Evolutionary conservation across 2,329 filamentous ascomycete genomes (phyloP), one percentile per base, ranked within the genome.

Genomic region (Rhexocercosporidium sp.): DNA sequence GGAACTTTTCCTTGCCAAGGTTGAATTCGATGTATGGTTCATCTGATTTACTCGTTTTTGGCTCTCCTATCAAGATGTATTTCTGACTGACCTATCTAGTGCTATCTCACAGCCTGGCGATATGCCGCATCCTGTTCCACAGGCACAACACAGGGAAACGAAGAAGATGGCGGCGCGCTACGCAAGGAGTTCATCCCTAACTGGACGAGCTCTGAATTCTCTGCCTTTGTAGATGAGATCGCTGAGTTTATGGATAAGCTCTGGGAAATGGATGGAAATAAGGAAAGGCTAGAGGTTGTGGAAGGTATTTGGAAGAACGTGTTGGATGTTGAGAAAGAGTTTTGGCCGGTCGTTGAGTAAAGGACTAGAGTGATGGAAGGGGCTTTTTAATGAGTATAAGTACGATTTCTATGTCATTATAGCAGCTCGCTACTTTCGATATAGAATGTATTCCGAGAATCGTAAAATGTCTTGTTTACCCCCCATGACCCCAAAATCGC

Each of bases 141-240:
- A 4, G 5, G 5, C 11, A 12, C 22, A 20, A 37, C 2, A 7
- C n/a, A 12, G 71, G 75, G 79, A 20, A 70, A 73, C 1, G 89
- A 91, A 74, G 80, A 80, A 0, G 90, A 92, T 75, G 88, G 88
- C 0, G 89, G 90, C 0, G 89, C 88, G 5, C 77, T 92, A 76
- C 81, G 89, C 65, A 82, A 81, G 59, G 84, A 86, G 74, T 90
- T 92, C 69, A 91, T 92, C 66, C 85, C 85, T 0, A 92, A 92
- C 73, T 92, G 89, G 90, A 88, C 86, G 53, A 87, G 85, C 69
- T 71, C 76, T 2, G 86, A 88, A 72, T 92, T 92, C 75, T 80
- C 81, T 44, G 78, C 72, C 60, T 90, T 91, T 79, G 88, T 91
- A 16, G 79, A 83, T 62, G 78, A 80, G 59, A 80, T 90, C 64